A percentile compares a stretch with the other conserved stretches of the same genome.
These are phyloP conservation scores for Aspergillus glaucus DNA, from an alignment of 2,329 filamentous ascomycete species.

Conservation along the genomic window DNA sequence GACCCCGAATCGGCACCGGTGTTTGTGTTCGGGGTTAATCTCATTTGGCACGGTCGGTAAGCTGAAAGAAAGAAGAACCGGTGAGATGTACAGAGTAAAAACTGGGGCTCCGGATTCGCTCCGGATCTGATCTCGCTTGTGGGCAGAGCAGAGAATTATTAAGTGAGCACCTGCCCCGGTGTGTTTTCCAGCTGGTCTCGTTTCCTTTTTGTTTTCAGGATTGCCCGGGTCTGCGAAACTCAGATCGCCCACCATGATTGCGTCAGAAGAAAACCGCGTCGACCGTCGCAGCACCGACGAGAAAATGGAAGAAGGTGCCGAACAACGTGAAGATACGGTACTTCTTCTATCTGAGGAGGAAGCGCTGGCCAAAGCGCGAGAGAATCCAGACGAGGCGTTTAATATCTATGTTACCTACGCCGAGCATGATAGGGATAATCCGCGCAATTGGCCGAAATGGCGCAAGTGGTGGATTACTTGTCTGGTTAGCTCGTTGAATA, in stretches of 20 bases:
- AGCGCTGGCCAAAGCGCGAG: slow-evolving; percentile 18
- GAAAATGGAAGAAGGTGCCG: slow-evolving; percentile 9
- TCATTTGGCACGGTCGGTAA: too few relatives aligned
- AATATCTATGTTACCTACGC: slow-evolving; percentile 18
- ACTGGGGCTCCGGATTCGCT: too few relatives aligned
- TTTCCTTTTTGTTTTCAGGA: background rate
- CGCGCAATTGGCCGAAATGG: slow-evolving; percentile 34
- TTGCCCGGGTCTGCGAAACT: background rate
- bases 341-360: slow-evolving; percentile 18
- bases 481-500: slow-evolving; percentile 32
- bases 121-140: too few relatives aligned
- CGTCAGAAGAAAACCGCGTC: slow-evolving; percentile 1
- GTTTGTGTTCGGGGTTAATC: too few relatives aligned
- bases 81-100: too few relatives aligned
- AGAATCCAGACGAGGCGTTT: slow-evolving; percentile 16
- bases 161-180: too few relatives aligned
- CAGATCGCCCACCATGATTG: background rate
- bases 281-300: slow-evolving; percentile 3
- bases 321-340: slow-evolving; percentile 4
- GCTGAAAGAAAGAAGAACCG: too few relatives aligned
- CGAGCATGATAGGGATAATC: slow-evolving; percentile 27
- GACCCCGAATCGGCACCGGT: too few relatives aligned
- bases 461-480: slow-evolving; percentile 39
- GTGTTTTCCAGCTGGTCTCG: background rate
- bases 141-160: too few relatives aligned